Evolutionary conservation across 306 rosid species (phyloP), one percentile per base, ranked within the genome.

Genomic region (Begonia fuchsioides): DNA sequence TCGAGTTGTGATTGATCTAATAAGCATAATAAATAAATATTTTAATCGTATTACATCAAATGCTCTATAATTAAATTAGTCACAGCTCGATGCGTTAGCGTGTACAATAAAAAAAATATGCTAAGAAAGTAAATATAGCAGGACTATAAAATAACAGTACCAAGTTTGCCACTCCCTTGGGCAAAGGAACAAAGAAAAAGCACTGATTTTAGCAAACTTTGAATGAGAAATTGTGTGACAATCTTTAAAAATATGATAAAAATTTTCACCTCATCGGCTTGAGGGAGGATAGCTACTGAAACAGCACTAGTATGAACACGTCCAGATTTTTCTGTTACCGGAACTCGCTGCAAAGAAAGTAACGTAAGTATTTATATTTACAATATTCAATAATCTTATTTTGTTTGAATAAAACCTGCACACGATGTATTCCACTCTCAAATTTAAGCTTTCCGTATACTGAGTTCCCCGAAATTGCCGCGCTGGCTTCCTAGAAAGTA

Each of bases 401-500:
- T 56, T 59, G 70, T 26, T 38, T 45, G 12, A 43, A 54, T 51
- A 50, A 64, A 55, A 88, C 96, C 96, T 88, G 96, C 9, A 83
- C 96, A 64, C 96, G 73, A 72, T 87, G 96, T 50, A 87, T 68
- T 58, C 96, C 96, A 62, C 93, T 87, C 74, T 87, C 94, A 80
- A 83, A 87, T 74, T 87, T 87, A 26, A 87, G 93, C 54, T 78
- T 87, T 51, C 96, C 93, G 46, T 76, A 87, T 56, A 74, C 94
- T 58, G 73, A 75, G 17, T 18, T 69, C 55, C 96, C 93, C 53
- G 80, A 78, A 61, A 87, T 83, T 47, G 96, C 78, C 15, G 86
- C 94, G 67, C 82, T 71, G 35, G 96, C 94, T 69, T 88, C 96
- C 94, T 88, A 65, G 44, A 26, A 66, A 40, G 47, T 18, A 59